Base-by-base conservation (phyloP, 192 early-diverging fungal species). In the Coemansia sp. region DNA sequence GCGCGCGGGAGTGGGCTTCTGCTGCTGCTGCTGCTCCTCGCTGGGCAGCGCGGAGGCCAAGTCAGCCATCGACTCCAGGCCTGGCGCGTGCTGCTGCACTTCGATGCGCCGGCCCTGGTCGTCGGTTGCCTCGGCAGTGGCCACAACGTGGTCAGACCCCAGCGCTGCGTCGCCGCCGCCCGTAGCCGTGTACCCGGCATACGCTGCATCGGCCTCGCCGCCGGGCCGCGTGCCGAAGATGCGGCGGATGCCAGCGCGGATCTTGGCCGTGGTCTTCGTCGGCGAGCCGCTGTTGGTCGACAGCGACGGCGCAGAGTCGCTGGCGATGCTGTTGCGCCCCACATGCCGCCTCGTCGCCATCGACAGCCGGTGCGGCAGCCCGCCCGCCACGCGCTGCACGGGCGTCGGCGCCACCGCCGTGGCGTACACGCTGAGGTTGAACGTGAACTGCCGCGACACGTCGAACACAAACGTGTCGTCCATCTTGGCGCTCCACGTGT, bases 391-490 rank as follows among this genome's bases (percentile, higher is more conserved):
- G 29, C 73, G 59, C 64, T 17, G 60, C 11, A 54, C 72, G 62
- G 59, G 1, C 66, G 66, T 11, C 69, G 78, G 13, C 7, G 35
- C 59, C 19, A 40, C 59, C 5, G 59, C 35, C 24, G 79, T 73
- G 63, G 73, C 79, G 13, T 78, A 78, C 1, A 83, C 75, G 10
- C 69, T 66, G 19, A 83, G 76, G 53, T 83, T 78, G 60, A 83
- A 83, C 0, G 81, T 78, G 44, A 77, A 83, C 66, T 71, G 76
- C 16, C 81, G 69, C 6, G 69, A 53, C 16, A 83, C 81, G 64
- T 83, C 81, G 54, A 83, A 83, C 48, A 78, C 81, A 69, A 83
- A 83, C 6, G 81, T 83, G 68, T 83, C 81, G 62, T 83, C 73
- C 66, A 78, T 72, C 63, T 67, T 72, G 50, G 72, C 67, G 19